Conservation (phyloP, 352 stramenopile species). For the Elongisporangium undulatum region DNA sequence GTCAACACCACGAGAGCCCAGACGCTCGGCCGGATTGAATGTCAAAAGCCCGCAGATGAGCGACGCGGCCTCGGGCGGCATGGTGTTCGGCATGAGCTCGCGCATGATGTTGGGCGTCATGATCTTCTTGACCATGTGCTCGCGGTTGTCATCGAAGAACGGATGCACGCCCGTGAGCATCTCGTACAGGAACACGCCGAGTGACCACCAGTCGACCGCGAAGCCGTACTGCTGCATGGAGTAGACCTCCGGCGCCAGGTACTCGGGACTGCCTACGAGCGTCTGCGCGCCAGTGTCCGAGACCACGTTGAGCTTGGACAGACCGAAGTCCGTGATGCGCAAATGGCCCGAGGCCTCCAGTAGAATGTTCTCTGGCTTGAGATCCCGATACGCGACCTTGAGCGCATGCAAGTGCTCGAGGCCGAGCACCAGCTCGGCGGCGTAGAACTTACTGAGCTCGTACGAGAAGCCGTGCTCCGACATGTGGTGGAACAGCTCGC, state of each 20-base stretch:
- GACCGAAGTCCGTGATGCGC: constrained; percentile 96
- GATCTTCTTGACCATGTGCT: constrained; percentile 86
- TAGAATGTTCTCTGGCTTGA: constrained; percentile 97
- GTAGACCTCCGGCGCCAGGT: constrained; percentile 86
- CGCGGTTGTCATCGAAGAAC: constrained; percentile 85
- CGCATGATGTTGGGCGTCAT: constrained; percentile 62
- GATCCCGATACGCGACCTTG: constrained; percentile 96
- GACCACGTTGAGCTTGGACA: constrained; percentile 76
- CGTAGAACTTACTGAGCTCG: constrained; percentile 90
- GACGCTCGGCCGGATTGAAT: constrained; percentile 64
- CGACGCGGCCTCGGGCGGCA: constrained; percentile 64
- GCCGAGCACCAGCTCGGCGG: constrained; percentile 93
- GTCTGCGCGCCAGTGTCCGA: constrained; percentile 65
- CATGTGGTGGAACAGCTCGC: constrained; percentile 98
- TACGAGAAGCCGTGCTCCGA: constrained; percentile 78
- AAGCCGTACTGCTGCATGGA: constrained; percentile 71
- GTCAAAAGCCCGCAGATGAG: constrained; percentile 74
- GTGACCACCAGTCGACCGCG: constrained; percentile 91
- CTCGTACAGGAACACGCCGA: constrained; percentile 88
- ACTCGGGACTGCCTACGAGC: constrained; percentile 84
- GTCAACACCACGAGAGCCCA: constrained; percentile 50
- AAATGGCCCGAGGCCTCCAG: constrained; percentile 90
- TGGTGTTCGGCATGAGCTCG: constrained; percentile 54
- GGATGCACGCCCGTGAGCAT: constrained; percentile 89
- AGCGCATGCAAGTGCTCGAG: constrained; percentile 94